phyloP scores from a whole-genome alignment of 2,329 filamentous ascomycete genomes.

The Coniochaeta pulveracea region DNA sequence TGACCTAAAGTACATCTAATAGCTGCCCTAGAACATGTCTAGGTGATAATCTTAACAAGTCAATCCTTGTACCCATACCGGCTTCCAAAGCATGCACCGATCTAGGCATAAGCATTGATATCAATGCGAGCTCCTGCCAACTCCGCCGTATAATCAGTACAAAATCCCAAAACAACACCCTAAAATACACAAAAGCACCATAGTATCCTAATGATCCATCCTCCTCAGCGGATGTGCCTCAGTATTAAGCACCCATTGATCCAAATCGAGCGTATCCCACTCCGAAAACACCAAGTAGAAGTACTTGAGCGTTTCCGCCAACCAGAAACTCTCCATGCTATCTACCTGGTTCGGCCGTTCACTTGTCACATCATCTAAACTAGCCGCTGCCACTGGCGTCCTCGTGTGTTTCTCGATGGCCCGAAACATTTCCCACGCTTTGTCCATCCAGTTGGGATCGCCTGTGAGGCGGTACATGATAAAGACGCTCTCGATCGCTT shows the following conservation, averaged over 20 bases:
- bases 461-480: slow-evolving; percentile 67
- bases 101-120: too few relatives aligned
- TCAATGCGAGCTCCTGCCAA: too few relatives aligned
- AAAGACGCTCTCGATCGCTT: slow-evolving; percentile 74
- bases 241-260: slow-evolving; percentile 50
- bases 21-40: too few relatives aligned
- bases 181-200: too few relatives aligned
- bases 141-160: too few relatives aligned
- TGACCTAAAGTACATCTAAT: too few relatives aligned
- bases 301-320: slow-evolving; percentile 58
- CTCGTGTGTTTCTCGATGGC: slow-evolving; percentile 49
- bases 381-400: slow-evolving; percentile 51
- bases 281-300: slow-evolving; percentile 53
- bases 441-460: slow-evolving; percentile 50
- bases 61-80: too few relatives aligned
- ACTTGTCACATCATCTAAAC: slow-evolving; percentile 54
- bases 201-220: slow-evolving; percentile 9
- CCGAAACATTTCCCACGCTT: slow-evolving; percentile 66
- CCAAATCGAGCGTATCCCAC: slow-evolving; percentile 45
- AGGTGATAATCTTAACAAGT: too few relatives aligned
- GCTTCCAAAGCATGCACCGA: too few relatives aligned
- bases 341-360: slow-evolving; percentile 30
- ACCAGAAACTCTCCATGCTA: slow-evolving; percentile 68
- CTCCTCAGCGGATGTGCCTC: slow-evolving; percentile 40
- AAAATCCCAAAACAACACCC: too few relatives aligned